Base-by-base conservation (phyloP, 1,284 basidiomycete species). In the Cutaneotrichosporon cavernicola region DNA sequence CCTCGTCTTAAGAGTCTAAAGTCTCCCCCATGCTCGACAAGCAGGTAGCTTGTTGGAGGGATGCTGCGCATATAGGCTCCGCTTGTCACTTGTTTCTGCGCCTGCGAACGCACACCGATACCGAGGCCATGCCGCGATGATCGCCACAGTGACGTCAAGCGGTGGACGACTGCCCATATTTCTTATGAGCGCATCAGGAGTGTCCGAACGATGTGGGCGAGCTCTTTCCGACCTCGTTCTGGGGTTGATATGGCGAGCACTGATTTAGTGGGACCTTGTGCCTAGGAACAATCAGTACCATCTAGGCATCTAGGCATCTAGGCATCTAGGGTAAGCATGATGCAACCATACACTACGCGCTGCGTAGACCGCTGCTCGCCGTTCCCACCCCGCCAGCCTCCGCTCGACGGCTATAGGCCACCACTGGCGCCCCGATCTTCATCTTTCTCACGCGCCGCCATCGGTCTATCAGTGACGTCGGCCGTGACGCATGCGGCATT, bases 271-370 rank as follows among this genome's bases (percentile, higher is more conserved):
- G 13, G 10, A 40, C 5, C 38, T 5, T 5, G 38, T 11, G 16
- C 47, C 47, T 26, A 49, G 47, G 47, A 49, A 49, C 47, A 22
- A 49, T 49, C 47, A 22, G 47, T 49, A n/a, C n/a, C n/a, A n/a
- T n/a, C n/a, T n/a, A n/a, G n/a, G n/a, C n/a, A n/a, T n/a, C n/a
- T n/a, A n/a, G n/a, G n/a, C n/a, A n/a, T n/a, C n/a, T n/a, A n/a
- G n/a, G n/a, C n/a, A n/a, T n/a, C n/a, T n/a, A n/a, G n/a, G n/a
- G n/a, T n/a, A n/a, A n/a, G n/a, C n/a, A n/a, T n/a, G n/a, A n/a
- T n/a, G n/a, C n/a, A n/a, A n/a, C n/a, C n/a, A n/a, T n/a, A n/a
- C n/a, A n/a, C n/a, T n/a, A n/a, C n/a, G n/a, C n/a, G n/a, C n/a
- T n/a, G n/a, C n/a, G n/a, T n/a, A n/a, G n/a, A n/a, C 26, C 26